phyloP scores from a whole-genome alignment of 352 stramenopile species.

The Phytophthora brassicae region DNA sequence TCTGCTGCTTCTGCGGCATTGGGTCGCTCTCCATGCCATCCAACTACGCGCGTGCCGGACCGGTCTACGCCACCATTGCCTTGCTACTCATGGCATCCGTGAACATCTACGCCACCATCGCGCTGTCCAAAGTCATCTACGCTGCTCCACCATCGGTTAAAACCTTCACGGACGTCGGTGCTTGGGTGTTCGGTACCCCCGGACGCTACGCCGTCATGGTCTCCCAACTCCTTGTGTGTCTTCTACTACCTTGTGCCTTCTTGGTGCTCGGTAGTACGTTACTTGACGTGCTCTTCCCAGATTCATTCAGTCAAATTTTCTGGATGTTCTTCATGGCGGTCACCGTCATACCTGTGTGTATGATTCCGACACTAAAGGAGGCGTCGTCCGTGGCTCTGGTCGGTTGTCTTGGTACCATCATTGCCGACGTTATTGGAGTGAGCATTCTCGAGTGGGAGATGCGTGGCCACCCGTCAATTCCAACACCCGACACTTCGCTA shows the following conservation, averaged over 20 bases:
- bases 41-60: slow-evolving; percentile 62
- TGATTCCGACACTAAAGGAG: slow-evolving; percentile 41
- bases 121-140: slow-evolving; percentile 43
- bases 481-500: slow-evolving; percentile 28
- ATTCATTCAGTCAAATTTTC: slow-evolving; percentile 43
- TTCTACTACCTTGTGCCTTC: slow-evolving; percentile 52
- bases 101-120: slow-evolving; percentile 62
- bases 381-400: slow-evolving; percentile 22
- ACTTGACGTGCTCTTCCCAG: slow-evolving; percentile 51
- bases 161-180: slow-evolving; percentile 49
- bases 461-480: slow-evolving; percentile 34
- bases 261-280: slow-evolving; percentile 52
- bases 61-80: slow-evolving; percentile 43
- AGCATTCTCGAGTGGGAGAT: slow-evolving; percentile 34
- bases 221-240: slow-evolving; percentile 46
- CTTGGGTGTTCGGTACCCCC: slow-evolving; percentile 40
- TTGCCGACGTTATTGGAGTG: slow-evolving; percentile 35
- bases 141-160: slow-evolving; percentile 39
- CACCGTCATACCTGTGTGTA: slow-evolving; percentile 32
- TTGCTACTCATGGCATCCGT: slow-evolving; percentile 64
- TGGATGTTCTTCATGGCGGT: slow-evolving; percentile 46
- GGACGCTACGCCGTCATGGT: slow-evolving; percentile 47
- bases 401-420: slow-evolving; percentile 36
- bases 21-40: slow-evolving; percentile 66
- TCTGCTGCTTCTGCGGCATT: slow-evolving; percentile 70